Conservation (phyloP, 2,329 filamentous ascomycete genomes). For the Neonectria coccinea region DNA sequence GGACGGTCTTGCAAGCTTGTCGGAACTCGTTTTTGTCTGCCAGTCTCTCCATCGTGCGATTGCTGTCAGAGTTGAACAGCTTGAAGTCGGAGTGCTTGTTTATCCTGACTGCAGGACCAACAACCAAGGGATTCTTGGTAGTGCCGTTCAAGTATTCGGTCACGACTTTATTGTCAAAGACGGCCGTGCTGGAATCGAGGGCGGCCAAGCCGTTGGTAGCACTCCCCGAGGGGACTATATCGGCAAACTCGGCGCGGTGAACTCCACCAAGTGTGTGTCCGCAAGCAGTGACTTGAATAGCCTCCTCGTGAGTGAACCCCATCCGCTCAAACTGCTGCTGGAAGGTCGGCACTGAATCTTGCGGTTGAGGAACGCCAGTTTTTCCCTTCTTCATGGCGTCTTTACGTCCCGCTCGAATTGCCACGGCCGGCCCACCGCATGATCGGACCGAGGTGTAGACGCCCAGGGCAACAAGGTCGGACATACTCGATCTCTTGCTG, state of each 20-base stretch:
- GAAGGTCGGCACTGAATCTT: slow-evolving; percentile 66
- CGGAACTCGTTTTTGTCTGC: slow-evolving; percentile 58
- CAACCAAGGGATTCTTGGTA: slow-evolving; percentile 66
- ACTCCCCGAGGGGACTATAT: slow-evolving; percentile 61
- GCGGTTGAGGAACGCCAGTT: slow-evolving; percentile 66
- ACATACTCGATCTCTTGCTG: slow-evolving; percentile 62
- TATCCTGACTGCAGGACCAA: slow-evolving; percentile 59
- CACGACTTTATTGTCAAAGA: slow-evolving; percentile 68
- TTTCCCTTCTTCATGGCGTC: slow-evolving; percentile 64
- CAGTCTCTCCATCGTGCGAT: slow-evolving; percentile 65
- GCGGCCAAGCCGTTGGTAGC: slow-evolving; percentile 57
- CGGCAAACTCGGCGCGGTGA: slow-evolving; percentile 64
- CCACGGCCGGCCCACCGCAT: slow-evolving; percentile 68
- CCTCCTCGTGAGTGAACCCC: slow-evolving; percentile 67
- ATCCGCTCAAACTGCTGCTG: slow-evolving; percentile 67
- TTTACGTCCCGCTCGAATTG: slow-evolving; percentile 64
- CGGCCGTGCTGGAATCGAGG: slow-evolving; percentile 61
- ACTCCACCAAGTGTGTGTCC: slow-evolving; percentile 72
- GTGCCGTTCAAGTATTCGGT: slow-evolving; percentile 67
- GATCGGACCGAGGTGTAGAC: slow-evolving; percentile 69
- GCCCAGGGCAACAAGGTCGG: slow-evolving; percentile 69
- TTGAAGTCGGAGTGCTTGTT: slow-evolving; percentile 66
- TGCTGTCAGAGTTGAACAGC: slow-evolving; percentile 67
- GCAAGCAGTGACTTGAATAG: slow-evolving; percentile 71
- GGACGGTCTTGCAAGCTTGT: slow-evolving; percentile 60